Evolutionary conservation across 768 basidiomycete genomes (phyloP), one percentile per base, ranked within the genome.

Genomic region (Tricholoma matsutake): DNA sequence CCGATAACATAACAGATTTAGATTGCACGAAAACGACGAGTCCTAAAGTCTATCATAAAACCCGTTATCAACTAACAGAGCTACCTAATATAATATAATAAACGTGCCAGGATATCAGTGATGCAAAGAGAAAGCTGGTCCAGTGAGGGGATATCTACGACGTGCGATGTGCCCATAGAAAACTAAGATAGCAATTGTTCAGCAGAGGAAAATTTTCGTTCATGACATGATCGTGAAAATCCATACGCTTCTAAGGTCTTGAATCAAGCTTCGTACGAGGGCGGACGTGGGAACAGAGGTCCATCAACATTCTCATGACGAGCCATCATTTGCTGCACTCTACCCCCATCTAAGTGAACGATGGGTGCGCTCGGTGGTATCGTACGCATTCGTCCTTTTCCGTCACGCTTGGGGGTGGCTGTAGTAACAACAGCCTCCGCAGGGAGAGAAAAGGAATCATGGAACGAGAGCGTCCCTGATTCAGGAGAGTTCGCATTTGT

Each of bases 281-380:
- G 67, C 6, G 66, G 66, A 8, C 43, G 31, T 4, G 55, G 22
- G 4, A 31, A 53, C n/a, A 31, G n/a, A 45, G 63, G 56, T 20
- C 53, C 25, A 25, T 58, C 37, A 13, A 49, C 35, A 34, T 32
- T 3, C 22, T 25, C 43, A 47, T 59, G 49, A 28, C 28, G 16
- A 20, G 35, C 32, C 45, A 49, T 6, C 43, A 41, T 39, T 14
- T 31, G 53, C 45, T 71, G 65, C 63, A 75, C 74, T 54, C 73
- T 65, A 3, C 72, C 73, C 25, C 78, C 78, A 68, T 79, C 78
- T 37, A 76, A 63, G 67, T 80, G 77, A 20, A 80, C 72, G 41
- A 78, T 61, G 14, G 73, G 73, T 32, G 73, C 65, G 56, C 74
- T 75, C 60, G 72, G 73, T 18, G 71, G 67, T 22, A 63, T 60